Percentiles rank a stretch among this genome's conserved stretches.
These are phyloP conservation scores for Arbutus unedo DNA, from an alignment of 148 eudicot genomes.

Conservation along the genomic window DNA sequence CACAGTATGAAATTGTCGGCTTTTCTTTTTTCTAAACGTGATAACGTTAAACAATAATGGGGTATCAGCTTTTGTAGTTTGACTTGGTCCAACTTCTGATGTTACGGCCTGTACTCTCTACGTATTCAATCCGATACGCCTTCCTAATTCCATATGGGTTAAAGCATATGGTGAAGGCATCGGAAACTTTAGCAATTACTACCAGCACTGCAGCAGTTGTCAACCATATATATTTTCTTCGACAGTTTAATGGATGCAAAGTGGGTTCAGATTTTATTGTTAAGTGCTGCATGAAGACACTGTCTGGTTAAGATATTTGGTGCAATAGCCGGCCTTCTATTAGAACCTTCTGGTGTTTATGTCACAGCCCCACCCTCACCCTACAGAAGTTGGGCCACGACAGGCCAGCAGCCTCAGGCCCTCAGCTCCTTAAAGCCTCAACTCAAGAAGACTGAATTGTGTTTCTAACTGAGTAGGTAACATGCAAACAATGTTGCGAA, in stretches of 20 bases:
- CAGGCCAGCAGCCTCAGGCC: too few relatives aligned
- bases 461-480: too few relatives aligned
- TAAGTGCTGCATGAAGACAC: neutral
- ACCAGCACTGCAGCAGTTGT: neutral
- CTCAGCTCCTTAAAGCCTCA: too few relatives aligned
- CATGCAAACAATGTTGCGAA: too few relatives aligned
- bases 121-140: neutral
- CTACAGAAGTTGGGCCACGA: too few relatives aligned
- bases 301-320: neutral
- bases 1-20: neutral
- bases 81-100: neutral
- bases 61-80: neutral
- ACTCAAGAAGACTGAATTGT: too few relatives aligned
- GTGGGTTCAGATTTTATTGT: neutral
- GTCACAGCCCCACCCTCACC: too few relatives aligned
- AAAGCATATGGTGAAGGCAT: neutral
- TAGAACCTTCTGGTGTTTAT: neutral
- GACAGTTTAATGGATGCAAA: conserved; percentile 10
- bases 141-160: neutral
- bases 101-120: neutral
- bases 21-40: neutral
- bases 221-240: neutral
- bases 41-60: neutral
- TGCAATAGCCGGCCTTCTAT: neutral
- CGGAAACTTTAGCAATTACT: neutral